Evolutionary conservation across 768 basidiomycete genomes (phyloP).

Genomic region (Lentinula boryana): DNA sequence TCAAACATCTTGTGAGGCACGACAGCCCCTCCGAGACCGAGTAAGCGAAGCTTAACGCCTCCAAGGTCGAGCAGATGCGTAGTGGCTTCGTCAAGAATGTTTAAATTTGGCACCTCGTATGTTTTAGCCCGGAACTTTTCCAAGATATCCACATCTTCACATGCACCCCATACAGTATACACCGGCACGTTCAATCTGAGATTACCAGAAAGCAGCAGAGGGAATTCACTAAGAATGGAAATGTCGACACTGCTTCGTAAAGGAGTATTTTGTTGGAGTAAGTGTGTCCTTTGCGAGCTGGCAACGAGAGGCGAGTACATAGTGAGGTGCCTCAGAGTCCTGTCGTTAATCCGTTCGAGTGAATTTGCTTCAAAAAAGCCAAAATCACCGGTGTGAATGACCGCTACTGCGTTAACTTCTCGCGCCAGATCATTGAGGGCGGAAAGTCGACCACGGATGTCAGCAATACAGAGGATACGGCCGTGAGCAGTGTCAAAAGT

Average conservation of each 20-base stretch:
- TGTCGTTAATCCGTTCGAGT: conserved; percentile 88
- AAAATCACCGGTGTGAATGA: conserved; percentile 98
- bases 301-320: conserved; percentile 95
- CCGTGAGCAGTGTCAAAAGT: conserved; percentile 76
- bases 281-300: conserved; percentile 70
- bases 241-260: conserved; percentile 75
- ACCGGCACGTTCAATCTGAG: conserved; percentile 91
- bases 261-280: conserved; percentile 68
- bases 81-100: conserved; percentile 93
- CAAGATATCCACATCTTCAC: conserved; percentile 89
- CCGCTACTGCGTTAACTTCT: conserved; percentile 83
- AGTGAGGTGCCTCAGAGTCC: conserved; percentile 91
- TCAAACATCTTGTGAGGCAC: conserved; percentile 94
- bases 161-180: conserved; percentile 95
- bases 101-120: conserved; percentile 84
- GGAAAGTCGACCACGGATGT: conserved; percentile 84
- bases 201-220: conserved; percentile 82
- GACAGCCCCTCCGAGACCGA: conserved; percentile 95
- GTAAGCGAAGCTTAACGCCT: conserved; percentile 86
- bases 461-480: conserved; percentile 91
- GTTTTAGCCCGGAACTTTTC: conserved; percentile 87
- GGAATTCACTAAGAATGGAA: conserved; percentile 88
- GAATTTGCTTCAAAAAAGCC: conserved; percentile 90
- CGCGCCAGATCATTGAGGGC: conserved; percentile 86
- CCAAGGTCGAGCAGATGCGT: conserved; percentile 88